These are phyloP conservation scores for Pseudocercospora fijiensis DNA, from an alignment of 2,329 filamentous ascomycete species.

Conservation along the genomic window DNA sequence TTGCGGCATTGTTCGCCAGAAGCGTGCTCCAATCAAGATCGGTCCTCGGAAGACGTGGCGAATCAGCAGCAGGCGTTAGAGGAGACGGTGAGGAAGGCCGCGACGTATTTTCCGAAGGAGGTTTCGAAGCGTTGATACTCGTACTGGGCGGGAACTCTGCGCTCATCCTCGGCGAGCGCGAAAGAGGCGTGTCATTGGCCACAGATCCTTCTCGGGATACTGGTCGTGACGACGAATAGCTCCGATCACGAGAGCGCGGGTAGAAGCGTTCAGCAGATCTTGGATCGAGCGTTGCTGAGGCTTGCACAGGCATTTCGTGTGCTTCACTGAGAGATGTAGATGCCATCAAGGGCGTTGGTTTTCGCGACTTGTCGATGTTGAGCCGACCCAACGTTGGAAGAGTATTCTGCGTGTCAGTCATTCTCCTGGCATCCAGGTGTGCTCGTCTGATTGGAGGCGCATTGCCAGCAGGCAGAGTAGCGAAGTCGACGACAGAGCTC, in stretches of 20 bases:
- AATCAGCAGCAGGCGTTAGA: conserved; percentile 24
- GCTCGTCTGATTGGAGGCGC: conserved; percentile 25
- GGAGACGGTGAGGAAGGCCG: conserved; percentile 32
- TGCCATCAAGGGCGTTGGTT: conserved; percentile 31
- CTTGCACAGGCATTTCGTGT: conserved; percentile 18
- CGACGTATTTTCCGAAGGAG: conserved; percentile 28
- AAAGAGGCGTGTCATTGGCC: conserved; percentile 11
- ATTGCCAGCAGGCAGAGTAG: conserved; percentile 17
- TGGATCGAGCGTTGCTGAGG: conserved; percentile 18
- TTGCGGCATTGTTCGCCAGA: conserved; percentile 31
- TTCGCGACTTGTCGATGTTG: conserved; percentile 28
- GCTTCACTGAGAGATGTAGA: conserved; percentile 28
- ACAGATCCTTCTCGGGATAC: conserved; percentile 31
- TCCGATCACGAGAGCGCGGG: conserved; percentile 28
- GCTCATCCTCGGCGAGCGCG: conserved; percentile 27
- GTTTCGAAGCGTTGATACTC: conserved; percentile 25
- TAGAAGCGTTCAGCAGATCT: conserved; percentile 12
- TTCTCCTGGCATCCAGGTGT: conserved; percentile 32
- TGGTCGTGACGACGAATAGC: conserved; percentile 29
- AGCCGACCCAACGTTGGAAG: conserved; percentile 27
- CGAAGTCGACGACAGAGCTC: conserved; percentile 31
- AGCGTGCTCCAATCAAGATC: conserved; percentile 36
- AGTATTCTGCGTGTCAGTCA: conserved; percentile 32
- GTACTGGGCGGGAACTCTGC: conserved; percentile 23
- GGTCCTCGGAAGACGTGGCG: conserved; percentile 33